Conservation (phyloP, 2,329 filamentous ascomycete species). For the Aspergillus clavatus region DNA sequence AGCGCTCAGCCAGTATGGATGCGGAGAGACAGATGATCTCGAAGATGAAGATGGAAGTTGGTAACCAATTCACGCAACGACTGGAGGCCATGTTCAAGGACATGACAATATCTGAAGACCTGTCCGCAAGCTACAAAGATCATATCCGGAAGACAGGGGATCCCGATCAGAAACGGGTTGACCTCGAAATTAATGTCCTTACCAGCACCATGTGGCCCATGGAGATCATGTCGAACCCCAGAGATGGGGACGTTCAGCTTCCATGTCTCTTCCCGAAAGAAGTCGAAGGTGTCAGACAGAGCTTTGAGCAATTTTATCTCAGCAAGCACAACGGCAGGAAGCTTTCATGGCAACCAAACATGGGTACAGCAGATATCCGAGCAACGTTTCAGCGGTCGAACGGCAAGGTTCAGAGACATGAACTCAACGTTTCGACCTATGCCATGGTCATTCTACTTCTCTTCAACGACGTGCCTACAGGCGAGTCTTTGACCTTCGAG, state of each 20-base stretch:
- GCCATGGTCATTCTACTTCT: slow-evolving; percentile 84
- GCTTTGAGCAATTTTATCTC: slow-evolving; percentile 85
- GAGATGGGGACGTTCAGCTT: slow-evolving; percentile 43
- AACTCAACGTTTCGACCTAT: slow-evolving; percentile 87
- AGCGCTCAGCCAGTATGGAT: slow-evolving; percentile 84
- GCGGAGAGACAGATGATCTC: slow-evolving; percentile 94
- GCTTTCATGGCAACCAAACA: slow-evolving; percentile 72
- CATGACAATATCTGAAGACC: slow-evolving; percentile 79
- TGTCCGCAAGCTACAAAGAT: slow-evolving; percentile 70
- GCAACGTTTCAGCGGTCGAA: slow-evolving; percentile 69
- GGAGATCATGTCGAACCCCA: slow-evolving; percentile 68
- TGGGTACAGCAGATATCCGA: slow-evolving; percentile 82
- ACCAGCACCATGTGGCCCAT: slow-evolving; percentile 95
- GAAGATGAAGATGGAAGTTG: slow-evolving; percentile 94
- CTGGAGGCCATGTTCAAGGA: slow-evolving; percentile 98
- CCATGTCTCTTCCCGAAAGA: slow-evolving; percentile 68
- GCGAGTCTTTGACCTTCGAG: slow-evolving; percentile 55
- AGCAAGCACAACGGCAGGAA: slow-evolving; percentile 81
- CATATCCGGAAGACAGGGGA: slow-evolving; percentile 59
- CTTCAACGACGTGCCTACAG: slow-evolving; percentile 70
- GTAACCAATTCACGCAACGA: slow-evolving; percentile 87
- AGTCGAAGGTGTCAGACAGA: slow-evolving; percentile 70
- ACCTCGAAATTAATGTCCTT: slow-evolving; percentile 77
- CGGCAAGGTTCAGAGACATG: slow-evolving; percentile 73
- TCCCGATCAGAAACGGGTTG: slow-evolving; percentile 59